A percentile compares a stretch with the other conserved stretches of the same genome.
phyloP scores from a whole-genome alignment of 2,329 filamentous ascomycete species.

The Exophiala aquamarina region DNA sequence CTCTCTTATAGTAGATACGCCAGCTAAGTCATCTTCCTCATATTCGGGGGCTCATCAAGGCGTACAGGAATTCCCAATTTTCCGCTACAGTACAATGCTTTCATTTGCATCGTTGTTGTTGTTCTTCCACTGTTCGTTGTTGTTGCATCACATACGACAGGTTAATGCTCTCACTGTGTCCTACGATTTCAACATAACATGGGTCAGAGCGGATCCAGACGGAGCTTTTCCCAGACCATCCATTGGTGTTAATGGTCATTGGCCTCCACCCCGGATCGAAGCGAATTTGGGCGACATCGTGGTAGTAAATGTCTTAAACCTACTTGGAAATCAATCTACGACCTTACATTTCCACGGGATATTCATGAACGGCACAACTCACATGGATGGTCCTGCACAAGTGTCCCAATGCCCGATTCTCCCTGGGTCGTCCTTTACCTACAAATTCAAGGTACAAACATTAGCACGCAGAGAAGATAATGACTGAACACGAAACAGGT shows the following conservation, averaged over 20 bases:
- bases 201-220: slow-evolving; percentile 57
- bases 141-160: no score
- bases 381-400: slow-evolving; percentile 70
- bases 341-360: slow-evolving; percentile 75
- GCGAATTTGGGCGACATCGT: slow-evolving; percentile 72
- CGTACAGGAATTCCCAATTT: no score
- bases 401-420: slow-evolving; percentile 68
- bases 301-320: slow-evolving; percentile 67
- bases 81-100: no score
- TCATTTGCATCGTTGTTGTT: no score
- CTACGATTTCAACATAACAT: slow-evolving; percentile 55
- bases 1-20: no score
- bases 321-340: slow-evolving; percentile 62
- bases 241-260: slow-evolving; percentile 72
- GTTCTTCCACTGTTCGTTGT: no score
- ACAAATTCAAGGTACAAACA: slow-evolving; percentile 71
- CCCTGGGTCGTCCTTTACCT: slow-evolving; percentile 62
- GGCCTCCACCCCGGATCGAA: slow-evolving; percentile 71
- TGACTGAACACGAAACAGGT: background rate
- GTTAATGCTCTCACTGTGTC: no score
- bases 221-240: slow-evolving; percentile 49
- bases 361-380: slow-evolving; percentile 72
- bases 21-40: no score
- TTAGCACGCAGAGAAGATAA: no score
- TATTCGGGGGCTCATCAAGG: no score